Conservation (phyloP, 1,284 basidiomycete species). For the Ustilago shanxiensis region DNA sequence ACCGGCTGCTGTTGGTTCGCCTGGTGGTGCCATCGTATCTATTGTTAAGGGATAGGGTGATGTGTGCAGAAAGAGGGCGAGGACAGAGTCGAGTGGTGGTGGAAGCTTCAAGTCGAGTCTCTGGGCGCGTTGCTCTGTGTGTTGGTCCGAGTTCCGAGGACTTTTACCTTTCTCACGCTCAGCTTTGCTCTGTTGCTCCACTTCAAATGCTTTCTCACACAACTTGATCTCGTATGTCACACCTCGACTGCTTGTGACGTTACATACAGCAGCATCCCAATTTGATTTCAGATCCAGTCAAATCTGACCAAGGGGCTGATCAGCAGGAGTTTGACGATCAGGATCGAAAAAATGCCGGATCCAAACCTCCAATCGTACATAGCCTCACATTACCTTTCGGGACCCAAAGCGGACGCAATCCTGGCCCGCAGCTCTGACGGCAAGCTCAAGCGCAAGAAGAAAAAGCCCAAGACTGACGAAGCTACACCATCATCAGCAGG, state of each 20-base stretch:
- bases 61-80: neutral
- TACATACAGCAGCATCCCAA: neutral
- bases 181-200: slow-evolving; percentile 2
- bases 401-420: slow-evolving; percentile 95
- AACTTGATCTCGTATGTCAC: too few species aligned
- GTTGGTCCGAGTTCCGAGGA: slow-evolving; percentile 19
- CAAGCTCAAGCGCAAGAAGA: slow-evolving; percentile 77
- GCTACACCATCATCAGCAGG: slow-evolving; percentile 23
- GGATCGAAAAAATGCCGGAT: slow-evolving; percentile 52
- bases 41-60: neutral
- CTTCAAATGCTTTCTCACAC: neutral
- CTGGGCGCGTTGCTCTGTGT: slow-evolving; percentile 2
- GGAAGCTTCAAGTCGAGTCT: neutral
- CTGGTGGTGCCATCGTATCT: slow-evolving; percentile 42
- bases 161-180: neutral
- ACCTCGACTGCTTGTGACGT: neutral
- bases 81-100: neutral
- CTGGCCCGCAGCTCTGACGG: slow-evolving; percentile 76
- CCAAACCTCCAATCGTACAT: slow-evolving; percentile 73
- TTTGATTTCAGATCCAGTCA: too few species aligned
- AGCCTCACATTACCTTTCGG: slow-evolving; percentile 86
- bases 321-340: too few species aligned
- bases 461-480: slow-evolving; percentile 74
- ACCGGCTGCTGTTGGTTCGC: slow-evolving; percentile 44
- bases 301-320: too few species aligned